phyloP scores from a whole-genome alignment of 1,284 basidiomycete species.

The Kwoniella shivajii region DNA sequence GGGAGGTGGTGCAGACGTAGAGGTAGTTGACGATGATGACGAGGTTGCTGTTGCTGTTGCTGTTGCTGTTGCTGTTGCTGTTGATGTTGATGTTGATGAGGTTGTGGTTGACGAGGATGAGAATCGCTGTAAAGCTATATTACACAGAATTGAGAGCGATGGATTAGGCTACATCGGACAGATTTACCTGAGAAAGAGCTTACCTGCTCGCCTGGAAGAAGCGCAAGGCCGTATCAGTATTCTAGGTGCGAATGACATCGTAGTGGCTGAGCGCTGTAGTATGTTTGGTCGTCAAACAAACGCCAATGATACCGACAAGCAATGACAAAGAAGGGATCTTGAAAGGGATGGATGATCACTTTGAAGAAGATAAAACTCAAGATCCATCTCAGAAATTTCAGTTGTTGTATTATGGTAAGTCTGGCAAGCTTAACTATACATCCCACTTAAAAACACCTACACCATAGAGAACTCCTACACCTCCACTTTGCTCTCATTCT shows the following conservation, averaged over 20 bases:
- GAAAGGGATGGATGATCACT: too few species aligned
- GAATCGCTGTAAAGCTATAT: constrained; percentile 9
- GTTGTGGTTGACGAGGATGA: background rate
- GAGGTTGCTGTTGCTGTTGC: constrained; percentile 55
- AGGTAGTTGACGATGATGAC: constrained; percentile 55
- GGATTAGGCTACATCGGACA: too few species aligned
- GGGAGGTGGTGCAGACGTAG: constrained; percentile 28
- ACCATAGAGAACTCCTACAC: too few species aligned
- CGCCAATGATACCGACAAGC: too few species aligned
- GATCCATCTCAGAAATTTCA: too few species aligned
- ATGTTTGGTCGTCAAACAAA: too few species aligned
- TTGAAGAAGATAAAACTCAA: too few species aligned
- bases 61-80: background rate
- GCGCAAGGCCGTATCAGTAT: constrained; percentile 8
- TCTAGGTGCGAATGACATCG: constrained; percentile 21
- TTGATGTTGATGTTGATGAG: constrained; percentile 35
- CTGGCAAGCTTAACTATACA: too few species aligned
- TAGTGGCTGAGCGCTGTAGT: background rate
- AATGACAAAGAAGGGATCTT: too few species aligned
- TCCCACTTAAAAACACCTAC: too few species aligned
- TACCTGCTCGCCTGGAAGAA: constrained; percentile 13
- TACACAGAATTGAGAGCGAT: background rate
- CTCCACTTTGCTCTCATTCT: too few species aligned
- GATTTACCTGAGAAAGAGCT: background rate
- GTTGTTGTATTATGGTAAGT: too few species aligned